Percentiles rank a stretch among this genome's conserved stretches.
phyloP scores from a whole-genome alignment of 768 basidiomycete genomes.

The Mycena latifolia region DNA sequence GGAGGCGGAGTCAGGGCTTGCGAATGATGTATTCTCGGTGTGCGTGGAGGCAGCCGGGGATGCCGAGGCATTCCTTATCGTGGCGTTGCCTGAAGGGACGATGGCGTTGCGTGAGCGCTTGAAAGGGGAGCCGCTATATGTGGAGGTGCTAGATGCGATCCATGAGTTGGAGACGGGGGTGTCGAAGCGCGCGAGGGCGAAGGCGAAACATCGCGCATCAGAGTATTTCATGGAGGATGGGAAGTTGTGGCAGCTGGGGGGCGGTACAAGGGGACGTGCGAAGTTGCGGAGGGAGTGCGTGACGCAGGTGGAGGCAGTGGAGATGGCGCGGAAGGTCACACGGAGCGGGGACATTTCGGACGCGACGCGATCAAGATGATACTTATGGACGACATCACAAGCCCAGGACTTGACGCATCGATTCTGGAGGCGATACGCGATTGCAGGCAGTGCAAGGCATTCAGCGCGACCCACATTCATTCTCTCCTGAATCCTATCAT shows the following conservation, averaged over 20 bases:
- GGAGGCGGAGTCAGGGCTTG: slow-evolving; percentile 31
- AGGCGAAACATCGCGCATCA: slow-evolving; percentile 8
- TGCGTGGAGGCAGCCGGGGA: slow-evolving; percentile 27
- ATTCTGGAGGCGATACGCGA: background rate
- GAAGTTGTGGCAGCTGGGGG: slow-evolving; percentile 32
- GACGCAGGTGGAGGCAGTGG: slow-evolving; percentile 17
- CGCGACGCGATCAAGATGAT: slow-evolving; percentile 37
- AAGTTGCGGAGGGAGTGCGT: slow-evolving; percentile 19
- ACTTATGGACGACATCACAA: background rate
- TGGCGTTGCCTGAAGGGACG: slow-evolving; percentile 5
- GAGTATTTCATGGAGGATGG: slow-evolving; percentile 25
- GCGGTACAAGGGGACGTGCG: slow-evolving; percentile 2
- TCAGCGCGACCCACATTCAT: slow-evolving; percentile 38
- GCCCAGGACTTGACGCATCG: background rate
- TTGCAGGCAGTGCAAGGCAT: slow-evolving; percentile 32
- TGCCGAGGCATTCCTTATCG: slow-evolving; percentile 6
- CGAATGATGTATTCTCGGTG: slow-evolving; percentile 10
- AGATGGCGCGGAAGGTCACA: slow-evolving; percentile 13
- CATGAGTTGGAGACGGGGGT: slow-evolving; percentile 25
- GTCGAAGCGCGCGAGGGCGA: background rate
- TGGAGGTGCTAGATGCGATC: slow-evolving; percentile 23
- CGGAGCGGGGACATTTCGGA: slow-evolving; percentile 38
- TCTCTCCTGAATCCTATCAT: slow-evolving; percentile 43
- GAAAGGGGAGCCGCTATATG: slow-evolving; percentile 27
- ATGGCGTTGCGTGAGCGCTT: slow-evolving; percentile 23